Evolutionary conservation across 2,329 filamentous ascomycete genomes (phyloP), one percentile per base, ranked within the genome.

Genomic region (Thermochaetoides dissita): DNA sequence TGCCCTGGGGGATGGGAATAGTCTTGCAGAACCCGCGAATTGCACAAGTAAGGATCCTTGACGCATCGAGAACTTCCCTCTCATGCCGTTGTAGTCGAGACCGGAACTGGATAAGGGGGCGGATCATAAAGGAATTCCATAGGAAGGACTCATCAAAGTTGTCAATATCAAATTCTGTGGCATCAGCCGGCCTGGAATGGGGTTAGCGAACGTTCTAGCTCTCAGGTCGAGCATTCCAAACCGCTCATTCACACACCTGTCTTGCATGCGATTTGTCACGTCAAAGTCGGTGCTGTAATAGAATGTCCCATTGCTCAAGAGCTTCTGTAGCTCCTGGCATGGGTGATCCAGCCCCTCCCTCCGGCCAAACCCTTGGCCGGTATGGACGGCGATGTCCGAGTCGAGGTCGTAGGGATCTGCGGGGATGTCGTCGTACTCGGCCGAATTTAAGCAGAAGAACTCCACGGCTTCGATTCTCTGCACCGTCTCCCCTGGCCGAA

Each of bases 281-380:
- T 98, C 89, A 59, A 98, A 98, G 60, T 96, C 87, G n/a, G 86
- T 85, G 58, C 87, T 95, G 65, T 95, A 98, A 60, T 96, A 98
- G 59, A 98, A 98, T 30, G 83, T 94, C 28, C 89, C 88, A 59
- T 93, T 88, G 57, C 85, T 82, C 43, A 98, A 68, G 33, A 98
- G 73, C 68, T 94, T 96, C 61, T 89, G 88, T 46, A 98, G 63
- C 37, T 91, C 84, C 53, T 86, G 68, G 60, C 89, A 96, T 6
- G 91, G 91, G 60, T 95, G 87, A 55, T 95, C 87, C 28, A 79
- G 63, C 35, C 76, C 67, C 36, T 95, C 86, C 53, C 76, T 73
- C 44, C 79, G 72, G 44, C 80, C 77, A 10, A 77, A 60, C 35
- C 59, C 64, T 48, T 70, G 68, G 29, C 65, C 64, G 48, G 75